phyloP scores from a whole-genome alignment of 2,329 filamentous ascomycete genomes.

The Phialophora macrospora region DNA sequence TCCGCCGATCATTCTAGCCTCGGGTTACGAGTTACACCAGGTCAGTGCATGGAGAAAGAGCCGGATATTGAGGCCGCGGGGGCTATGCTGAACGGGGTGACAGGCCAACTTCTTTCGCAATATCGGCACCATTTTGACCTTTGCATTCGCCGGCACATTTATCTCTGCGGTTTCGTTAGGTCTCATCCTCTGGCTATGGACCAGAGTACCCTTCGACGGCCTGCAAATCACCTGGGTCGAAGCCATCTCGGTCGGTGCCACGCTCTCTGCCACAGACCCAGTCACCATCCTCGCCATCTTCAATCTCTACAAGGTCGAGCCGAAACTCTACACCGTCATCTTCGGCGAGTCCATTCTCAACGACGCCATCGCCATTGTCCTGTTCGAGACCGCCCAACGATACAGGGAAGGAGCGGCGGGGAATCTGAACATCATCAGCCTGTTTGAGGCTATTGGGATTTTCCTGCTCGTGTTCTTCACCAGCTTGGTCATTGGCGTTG shows the following conservation, averaged over 20 bases:
- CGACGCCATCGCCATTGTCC: conserved; percentile 96
- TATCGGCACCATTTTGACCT: conserved; percentile 94
- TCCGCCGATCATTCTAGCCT: conserved; percentile 96
- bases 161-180: conserved; percentile 96
- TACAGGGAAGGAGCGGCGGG: conserved; percentile 77
- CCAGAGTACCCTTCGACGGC: conserved; percentile 81
- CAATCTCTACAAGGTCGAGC: conserved; percentile 98
- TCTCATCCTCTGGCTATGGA: conserved; percentile 85
- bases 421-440: conserved; percentile 75
- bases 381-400: conserved; percentile 96
- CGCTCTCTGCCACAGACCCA: conserved; percentile 93
- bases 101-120: conserved; percentile 97
- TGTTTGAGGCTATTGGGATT: conserved; percentile 89
- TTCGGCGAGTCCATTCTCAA: conserved; percentile 98
- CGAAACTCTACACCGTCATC: conserved; percentile 97
- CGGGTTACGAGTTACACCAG: conserved; percentile 95
- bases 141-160: conserved; percentile 96
- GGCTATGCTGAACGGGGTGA: too few species aligned
- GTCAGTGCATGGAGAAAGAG: conserved; percentile 43
- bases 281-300: conserved; percentile 98
- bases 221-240: conserved; percentile 90
- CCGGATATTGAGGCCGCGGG: neutral
- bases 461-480: conserved; percentile 97
- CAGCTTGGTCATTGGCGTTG: conserved; percentile 84
- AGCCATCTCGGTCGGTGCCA: conserved; percentile 94